Evolutionary conservation across 345 rosid genomes (phyloP).

Genomic region (Gynandropsis gynandra): DNA sequence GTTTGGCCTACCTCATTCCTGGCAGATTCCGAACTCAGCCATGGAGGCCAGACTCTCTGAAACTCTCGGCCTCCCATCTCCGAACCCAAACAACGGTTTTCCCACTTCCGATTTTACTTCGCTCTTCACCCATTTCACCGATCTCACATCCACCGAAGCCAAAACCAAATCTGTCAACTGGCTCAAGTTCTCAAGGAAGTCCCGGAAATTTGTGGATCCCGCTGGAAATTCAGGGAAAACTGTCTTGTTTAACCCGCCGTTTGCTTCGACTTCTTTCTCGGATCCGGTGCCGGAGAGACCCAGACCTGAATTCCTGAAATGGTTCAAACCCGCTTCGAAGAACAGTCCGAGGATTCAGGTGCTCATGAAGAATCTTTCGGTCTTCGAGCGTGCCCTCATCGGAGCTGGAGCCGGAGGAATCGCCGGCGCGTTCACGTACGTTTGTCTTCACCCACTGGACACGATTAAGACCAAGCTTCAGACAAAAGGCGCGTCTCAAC

Average conservation of each 20-base stretch:
- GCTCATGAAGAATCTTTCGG: conserved; percentile 60
- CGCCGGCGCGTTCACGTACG: conserved; percentile 90
- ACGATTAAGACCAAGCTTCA: conserved; percentile 88
- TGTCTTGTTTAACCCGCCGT: conserved; percentile 18
- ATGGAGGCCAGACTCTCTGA: conserved; percentile 49
- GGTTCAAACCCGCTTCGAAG: conserved; percentile 43
- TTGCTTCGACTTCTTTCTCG: conserved; percentile 44
- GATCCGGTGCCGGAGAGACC: conserved; percentile 20
- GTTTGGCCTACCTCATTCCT: background rate
- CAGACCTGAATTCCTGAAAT: conserved; percentile 27
- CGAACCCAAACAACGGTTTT: conserved; percentile 20
- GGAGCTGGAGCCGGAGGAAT: conserved; percentile 86
- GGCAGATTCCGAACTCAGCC: conserved; percentile 1
- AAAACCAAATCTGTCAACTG: conserved; percentile 2
- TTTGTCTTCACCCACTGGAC: conserved; percentile 77
- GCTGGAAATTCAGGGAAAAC: conserved; percentile 1
- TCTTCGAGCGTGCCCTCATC: conserved; percentile 68
- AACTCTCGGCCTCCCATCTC: conserved; percentile 33
- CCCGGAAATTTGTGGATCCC: conserved; percentile 10
- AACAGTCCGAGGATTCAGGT: conserved; percentile 39
- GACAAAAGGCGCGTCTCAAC: conserved; percentile 73
- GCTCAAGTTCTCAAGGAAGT: conserved; percentile 1
- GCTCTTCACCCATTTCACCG: conserved; percentile 29
- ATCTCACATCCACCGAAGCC: conserved; percentile 23
- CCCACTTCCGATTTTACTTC: conserved; percentile 25